Evolutionary conservation across 495 filamentous ascomycete genomes (phyloP).

Genomic region (Letharia lupina): DNA sequence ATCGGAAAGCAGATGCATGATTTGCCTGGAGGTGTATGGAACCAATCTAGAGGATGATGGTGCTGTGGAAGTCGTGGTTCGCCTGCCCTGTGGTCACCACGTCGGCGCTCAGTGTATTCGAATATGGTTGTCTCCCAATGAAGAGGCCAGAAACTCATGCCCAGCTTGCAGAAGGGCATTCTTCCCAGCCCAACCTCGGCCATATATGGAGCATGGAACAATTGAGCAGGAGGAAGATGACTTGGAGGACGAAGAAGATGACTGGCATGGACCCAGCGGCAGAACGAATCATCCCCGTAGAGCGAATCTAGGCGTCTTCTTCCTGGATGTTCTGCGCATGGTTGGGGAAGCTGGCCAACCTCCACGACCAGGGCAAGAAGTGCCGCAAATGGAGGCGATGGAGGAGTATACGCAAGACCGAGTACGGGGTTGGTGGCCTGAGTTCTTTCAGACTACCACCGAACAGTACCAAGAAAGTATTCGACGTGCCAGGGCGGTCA

Average conservation of each 20-base stretch:
- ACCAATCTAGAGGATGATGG: neutral
- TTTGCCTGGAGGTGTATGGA: constrained; percentile 4
- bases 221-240: neutral
- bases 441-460: neutral
- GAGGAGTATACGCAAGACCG: neutral
- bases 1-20: neutral
- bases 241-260: neutral
- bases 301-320: neutral
- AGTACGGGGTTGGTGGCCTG: neutral
- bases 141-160: constrained; percentile 1
- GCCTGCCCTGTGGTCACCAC: constrained; percentile 8
- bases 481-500: neutral
- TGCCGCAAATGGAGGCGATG: neutral
- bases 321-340: neutral
- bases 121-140: neutral
- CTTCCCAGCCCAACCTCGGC: neutral
- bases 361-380: neutral
- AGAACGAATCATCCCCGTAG: neutral
- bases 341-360: neutral
- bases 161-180: constrained; percentile 3
- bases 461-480: neutral
- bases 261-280: neutral
- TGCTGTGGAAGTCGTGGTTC: neutral
- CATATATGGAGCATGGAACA: neutral
- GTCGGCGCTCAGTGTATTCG: neutral